Evolutionary conservation across 441 rosid genomes (phyloP).

Genomic region (Kokia cookei): DNA sequence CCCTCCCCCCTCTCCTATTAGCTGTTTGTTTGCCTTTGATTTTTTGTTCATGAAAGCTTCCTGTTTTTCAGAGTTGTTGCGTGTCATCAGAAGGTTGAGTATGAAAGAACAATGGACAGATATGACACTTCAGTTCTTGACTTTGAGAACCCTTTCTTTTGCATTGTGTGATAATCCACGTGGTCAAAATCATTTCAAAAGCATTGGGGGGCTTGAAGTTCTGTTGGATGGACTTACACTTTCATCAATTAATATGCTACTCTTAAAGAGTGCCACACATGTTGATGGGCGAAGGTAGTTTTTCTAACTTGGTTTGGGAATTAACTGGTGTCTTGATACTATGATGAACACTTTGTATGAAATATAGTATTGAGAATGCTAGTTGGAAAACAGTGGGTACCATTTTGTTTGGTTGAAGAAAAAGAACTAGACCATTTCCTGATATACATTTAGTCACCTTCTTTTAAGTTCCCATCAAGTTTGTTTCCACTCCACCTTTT

Average conservation of each 20-base stretch:
- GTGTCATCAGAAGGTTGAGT: conserved; percentile 66
- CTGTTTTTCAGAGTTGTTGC: conserved; percentile 59
- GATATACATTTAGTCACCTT: neutral
- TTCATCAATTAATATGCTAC: conserved; percentile 39
- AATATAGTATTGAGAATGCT: neutral
- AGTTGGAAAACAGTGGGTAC: neutral
- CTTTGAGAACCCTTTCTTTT: conserved; percentile 51
- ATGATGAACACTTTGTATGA: neutral
- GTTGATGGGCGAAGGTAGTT: conserved; percentile 41
- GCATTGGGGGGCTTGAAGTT: conserved; percentile 87
- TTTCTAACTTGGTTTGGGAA: neutral
- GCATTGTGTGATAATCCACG: conserved; percentile 61
- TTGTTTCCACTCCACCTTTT: neutral
- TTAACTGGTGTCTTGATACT: neutral
- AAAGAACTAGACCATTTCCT: neutral
- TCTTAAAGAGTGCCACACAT: conserved; percentile 25
- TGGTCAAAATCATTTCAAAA: conserved; percentile 82
- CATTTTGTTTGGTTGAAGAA: neutral
- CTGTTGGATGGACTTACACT: conserved; percentile 71
- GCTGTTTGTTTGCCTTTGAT: neutral
- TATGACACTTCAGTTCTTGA: conserved; percentile 50
- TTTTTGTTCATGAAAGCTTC: neutral
- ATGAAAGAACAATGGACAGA: conserved; percentile 63
- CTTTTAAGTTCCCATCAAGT: neutral
- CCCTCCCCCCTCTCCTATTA: neutral